Evolutionary conservation across 768 basidiomycete species (phyloP), one percentile per base, ranked within the genome.

Genomic region (Jaapia argillacea): DNA sequence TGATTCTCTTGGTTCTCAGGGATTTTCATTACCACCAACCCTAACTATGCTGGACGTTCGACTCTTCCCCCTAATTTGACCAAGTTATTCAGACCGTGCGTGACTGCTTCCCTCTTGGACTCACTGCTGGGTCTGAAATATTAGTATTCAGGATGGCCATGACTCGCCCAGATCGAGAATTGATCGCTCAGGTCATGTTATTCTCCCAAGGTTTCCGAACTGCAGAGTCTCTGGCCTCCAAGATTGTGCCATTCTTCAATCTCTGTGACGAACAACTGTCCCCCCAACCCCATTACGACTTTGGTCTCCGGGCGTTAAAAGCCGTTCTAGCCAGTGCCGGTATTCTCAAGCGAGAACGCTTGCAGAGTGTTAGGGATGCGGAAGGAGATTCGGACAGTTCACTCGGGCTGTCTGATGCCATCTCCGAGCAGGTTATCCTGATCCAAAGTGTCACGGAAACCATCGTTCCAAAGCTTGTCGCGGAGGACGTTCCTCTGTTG

Each of bases 161-260:
- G 96, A 96, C 96, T 5, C 81, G 90, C 41, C 96, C 96, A 21
- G 96, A 98, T 61, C 82, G 92, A 47, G 94, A 99, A 60, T 81
- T 99, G 39, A 99, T 99, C 55, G 96, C 96, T 3, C 96, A 99
- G 65, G 96, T 99, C 59, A 92, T 98, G 88, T 69, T 99, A 37
- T 98, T 98, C 70, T 98, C 96, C 16, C 96, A 98, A 68, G 96
- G 96, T 48, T 99, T 98, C 79, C 81, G 96, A 28, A 92, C 92
- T 10, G 96, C 96, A 5, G 96, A 99, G 63, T 85, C 80, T 0
- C 75, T 99, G n/a, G 96, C 96, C 1, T 90, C 90, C 44, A 98
- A 98, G 64, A 88, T 98, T 46, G 96, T 99, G 7, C 96, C 96
- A 0, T 98, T 99, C 72, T 99, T 99, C 75, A 94, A 94, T 60